A percentile compares a stretch with the other conserved stretches of the same genome.
Evolutionary conservation across 805 yeast species (phyloP).

Genomic region (Yarrowia sp.): DNA sequence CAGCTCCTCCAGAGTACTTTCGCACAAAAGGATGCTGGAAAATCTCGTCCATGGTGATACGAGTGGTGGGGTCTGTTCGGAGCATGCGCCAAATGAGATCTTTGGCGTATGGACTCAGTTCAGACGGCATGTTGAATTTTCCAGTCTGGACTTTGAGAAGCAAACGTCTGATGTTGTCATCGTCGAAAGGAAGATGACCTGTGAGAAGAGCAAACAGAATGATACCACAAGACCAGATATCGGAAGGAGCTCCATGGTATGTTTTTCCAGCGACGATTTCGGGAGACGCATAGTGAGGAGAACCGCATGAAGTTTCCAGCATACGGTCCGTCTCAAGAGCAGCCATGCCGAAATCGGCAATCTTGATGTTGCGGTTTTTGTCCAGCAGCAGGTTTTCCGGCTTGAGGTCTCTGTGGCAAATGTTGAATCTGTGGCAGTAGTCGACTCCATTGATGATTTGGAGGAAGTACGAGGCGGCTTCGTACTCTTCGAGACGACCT

Average conservation of each 20-base stretch:
- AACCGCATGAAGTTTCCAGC: conserved; percentile 93
- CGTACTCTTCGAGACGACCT: conserved; percentile 84
- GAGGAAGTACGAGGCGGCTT: conserved; percentile 85
- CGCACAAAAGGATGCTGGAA: conserved; percentile 75
- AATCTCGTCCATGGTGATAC: conserved; percentile 78
- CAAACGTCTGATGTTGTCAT: conserved; percentile 85
- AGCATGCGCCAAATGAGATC: conserved; percentile 81
- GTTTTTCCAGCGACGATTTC: conserved; percentile 94
- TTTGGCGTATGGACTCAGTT: conserved; percentile 77
- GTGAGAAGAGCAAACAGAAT: conserved; percentile 89
- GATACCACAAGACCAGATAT: conserved; percentile 98
- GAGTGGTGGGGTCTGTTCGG: conserved; percentile 71
- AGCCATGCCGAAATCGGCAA: conserved; percentile 99
- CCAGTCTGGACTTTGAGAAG: conserved; percentile 91
- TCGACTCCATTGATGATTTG: conserved; percentile 81
- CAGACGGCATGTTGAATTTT: conserved; percentile 74
- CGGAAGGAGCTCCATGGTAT: conserved; percentile 95
- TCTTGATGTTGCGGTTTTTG: conserved; percentile 81
- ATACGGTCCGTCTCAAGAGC: conserved; percentile 83
- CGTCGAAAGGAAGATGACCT: conserved; percentile 95
- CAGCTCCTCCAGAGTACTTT: conserved; percentile 49
- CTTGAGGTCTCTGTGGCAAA: conserved; percentile 83
- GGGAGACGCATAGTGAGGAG: conserved; percentile 98
- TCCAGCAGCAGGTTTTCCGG: conserved; percentile 81
- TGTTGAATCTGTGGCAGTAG: conserved; percentile 81